phyloP scores from a whole-genome alignment of 2,329 filamentous ascomycete genomes.

The Thelonectria olida region DNA sequence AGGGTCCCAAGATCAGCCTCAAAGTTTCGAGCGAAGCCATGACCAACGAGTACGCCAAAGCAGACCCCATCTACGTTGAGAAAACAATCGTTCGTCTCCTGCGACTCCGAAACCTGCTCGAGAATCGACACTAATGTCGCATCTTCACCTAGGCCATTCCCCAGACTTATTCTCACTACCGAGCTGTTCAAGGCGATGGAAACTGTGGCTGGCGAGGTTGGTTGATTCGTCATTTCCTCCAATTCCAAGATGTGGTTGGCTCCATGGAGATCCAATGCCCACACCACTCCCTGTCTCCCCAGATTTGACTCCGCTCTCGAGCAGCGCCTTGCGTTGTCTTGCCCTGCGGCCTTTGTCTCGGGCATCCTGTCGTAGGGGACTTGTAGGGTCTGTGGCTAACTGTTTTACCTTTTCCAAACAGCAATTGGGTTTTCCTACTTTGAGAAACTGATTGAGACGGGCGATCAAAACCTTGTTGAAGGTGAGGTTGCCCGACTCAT shows the following conservation, averaged over 20 bases:
- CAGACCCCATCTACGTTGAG: conserved; percentile 82
- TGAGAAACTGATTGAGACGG: conserved; percentile 78
- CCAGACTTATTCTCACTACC: conserved; percentile 85
- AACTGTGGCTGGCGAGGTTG: conserved; percentile 98
- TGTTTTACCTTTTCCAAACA: conserved; percentile 49
- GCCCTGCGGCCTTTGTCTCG: conserved; percentile 30
- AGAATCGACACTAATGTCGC: conserved; percentile 20
- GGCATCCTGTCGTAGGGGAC: conserved; percentile 15
- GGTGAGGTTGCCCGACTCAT: conserved; percentile 78
- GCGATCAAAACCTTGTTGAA: conserved; percentile 71
- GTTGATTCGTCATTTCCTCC: conserved; percentile 44
- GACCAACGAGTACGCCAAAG: conserved; percentile 86
- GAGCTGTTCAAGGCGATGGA: conserved; percentile 88
- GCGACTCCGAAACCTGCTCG: conserved; percentile 4
- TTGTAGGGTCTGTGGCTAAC: conserved; percentile 10
- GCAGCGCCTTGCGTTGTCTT: conserved; percentile 24
- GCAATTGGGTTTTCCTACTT: conserved; percentile 95
- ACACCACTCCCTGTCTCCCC: conserved; percentile 15
- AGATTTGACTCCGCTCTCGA: conserved; percentile 13
- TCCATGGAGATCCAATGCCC: too few species aligned
- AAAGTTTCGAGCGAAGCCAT: conserved; percentile 81
- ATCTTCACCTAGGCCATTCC: conserved; percentile 73
- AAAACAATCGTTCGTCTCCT: conserved; percentile 80
- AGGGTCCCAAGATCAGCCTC: conserved; percentile 87
- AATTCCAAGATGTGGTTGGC: conserved; percentile 10